A percentile compares a stretch with the other conserved stretches of the same genome.
Evolutionary conservation across 2,329 filamentous ascomycete genomes (phyloP).

Genomic region (Ceratocystis colombiana): DNA sequence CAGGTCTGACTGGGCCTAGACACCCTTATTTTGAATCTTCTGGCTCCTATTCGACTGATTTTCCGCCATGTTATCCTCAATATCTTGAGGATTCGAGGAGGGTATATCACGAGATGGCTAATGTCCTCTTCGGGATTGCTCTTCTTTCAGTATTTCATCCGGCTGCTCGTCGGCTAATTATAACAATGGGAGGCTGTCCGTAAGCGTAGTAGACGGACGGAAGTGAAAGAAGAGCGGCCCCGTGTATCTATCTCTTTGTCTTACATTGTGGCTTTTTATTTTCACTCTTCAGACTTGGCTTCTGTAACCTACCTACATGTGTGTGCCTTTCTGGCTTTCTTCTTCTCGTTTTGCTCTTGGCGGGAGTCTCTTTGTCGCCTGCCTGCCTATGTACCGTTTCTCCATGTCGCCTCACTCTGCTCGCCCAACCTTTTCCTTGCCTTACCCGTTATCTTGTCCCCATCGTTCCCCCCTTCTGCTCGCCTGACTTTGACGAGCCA

Average conservation of each 20-base stretch:
- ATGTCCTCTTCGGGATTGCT: background rate
- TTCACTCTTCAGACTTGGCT: too few species aligned
- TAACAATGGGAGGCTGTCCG: background rate
- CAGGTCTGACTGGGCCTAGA: background rate
- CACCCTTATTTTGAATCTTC: background rate
- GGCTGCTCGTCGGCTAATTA: background rate
- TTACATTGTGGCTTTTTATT: background rate
- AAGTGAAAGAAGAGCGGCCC: background rate
- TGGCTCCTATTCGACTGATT: background rate
- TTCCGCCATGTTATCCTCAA: background rate
- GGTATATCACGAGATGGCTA: background rate
- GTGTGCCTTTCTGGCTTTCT: background rate
- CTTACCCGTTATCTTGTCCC: conserved; percentile 1
- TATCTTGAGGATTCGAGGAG: background rate
- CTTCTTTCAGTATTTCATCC: background rate
- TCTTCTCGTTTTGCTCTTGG: background rate
- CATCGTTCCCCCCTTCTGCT: background rate
- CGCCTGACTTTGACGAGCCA: conserved; percentile 8
- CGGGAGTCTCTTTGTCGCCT: too few species aligned
- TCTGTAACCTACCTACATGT: background rate
- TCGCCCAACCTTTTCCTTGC: background rate
- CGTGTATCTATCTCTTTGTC: background rate
- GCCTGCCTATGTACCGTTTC: background rate
- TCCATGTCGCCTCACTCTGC: background rate
- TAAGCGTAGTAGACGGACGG: background rate